Base-by-base conservation (phyloP, 1,139 yeast species). In the Fermentozyma sake region DNA sequence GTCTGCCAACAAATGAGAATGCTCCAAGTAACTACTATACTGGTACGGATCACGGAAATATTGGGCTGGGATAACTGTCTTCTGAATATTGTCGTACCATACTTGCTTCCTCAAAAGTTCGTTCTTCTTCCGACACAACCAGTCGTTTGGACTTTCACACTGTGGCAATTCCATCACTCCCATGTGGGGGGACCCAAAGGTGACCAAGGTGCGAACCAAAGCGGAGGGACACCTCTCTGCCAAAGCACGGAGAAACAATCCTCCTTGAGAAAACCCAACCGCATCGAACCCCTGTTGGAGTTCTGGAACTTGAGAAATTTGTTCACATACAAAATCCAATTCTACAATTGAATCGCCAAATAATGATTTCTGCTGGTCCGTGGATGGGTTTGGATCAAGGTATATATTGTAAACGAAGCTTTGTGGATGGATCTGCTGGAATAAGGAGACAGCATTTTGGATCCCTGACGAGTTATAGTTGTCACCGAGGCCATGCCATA, bases 401-500 rank as follows among this genome's bases (percentile, higher is more conserved):
- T 56, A 61, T 0, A 83, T 60, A 0, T 83, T 64, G 43, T 78
- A 72, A 0, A 78, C 68, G 29, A 53, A 64, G 0, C 71, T 56
- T 1, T 63, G 73, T 0, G 87, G 86, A 29, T 70, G 56, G 4
- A 57, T 50, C 7, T 57, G 52, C 16, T 59, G 45, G 5, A 82
- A 55, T 1, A 70, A 38, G 2, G 62, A 63, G 4, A 58, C 52
- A 3, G 71, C 70, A n/a, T 62, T 50, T 20, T 53, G 56, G 61
- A 82, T 75, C 1, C 82, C 76, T 1, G 70, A 53, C 0, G 87
- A 76, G 45, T 80, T 72, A 46, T 77, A 83, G 12, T 72, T 65
- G 49, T 84, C 95, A 0, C 94, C 93, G 44, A 84, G 65, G 0
- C 95, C 95, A 44, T 84, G 95, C 94, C 94, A 84, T 22, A 84